phyloP scores from a whole-genome alignment of 2,329 filamentous ascomycete species.

The Clonostachys rhizophaga region DNA sequence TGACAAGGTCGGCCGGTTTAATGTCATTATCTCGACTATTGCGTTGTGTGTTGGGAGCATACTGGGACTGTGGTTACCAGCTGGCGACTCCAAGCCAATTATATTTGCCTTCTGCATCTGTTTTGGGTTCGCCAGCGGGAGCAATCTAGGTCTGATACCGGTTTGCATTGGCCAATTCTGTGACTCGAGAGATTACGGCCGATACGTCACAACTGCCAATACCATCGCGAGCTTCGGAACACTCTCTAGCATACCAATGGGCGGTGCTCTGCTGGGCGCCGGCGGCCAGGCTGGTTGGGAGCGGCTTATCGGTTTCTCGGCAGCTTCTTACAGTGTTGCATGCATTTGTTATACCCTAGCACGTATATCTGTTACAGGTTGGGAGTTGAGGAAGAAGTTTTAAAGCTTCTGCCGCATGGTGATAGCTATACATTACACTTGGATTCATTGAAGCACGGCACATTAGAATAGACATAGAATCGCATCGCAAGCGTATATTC shows the following conservation, averaged over 20 bases:
- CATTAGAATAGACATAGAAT: no score
- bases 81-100: constrained; percentile 19
- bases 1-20: constrained; percentile 66
- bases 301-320: no score
- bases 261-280: no score
- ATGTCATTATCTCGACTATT: constrained; percentile 54
- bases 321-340: no score
- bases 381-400: no score
- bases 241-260: constrained; percentile 52
- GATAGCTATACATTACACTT: no score
- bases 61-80: constrained; percentile 46
- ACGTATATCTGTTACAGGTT: no score
- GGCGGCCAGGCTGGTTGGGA: no score
- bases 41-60: constrained; percentile 51
- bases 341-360: no score
- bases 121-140: constrained; percentile 68
- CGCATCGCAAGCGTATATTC: no score
- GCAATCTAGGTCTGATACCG: constrained; percentile 65
- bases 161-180: constrained; percentile 71
- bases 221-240: constrained; percentile 59
- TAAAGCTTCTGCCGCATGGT: no score
- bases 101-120: constrained; percentile 49
- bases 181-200: constrained; percentile 62
- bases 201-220: constrained; percentile 67
- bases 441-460: no score